Evolutionary conservation across 768 basidiomycete genomes (phyloP), one percentile per base, ranked within the genome.

Genomic region (Pilatotrama ljubarskyi): DNA sequence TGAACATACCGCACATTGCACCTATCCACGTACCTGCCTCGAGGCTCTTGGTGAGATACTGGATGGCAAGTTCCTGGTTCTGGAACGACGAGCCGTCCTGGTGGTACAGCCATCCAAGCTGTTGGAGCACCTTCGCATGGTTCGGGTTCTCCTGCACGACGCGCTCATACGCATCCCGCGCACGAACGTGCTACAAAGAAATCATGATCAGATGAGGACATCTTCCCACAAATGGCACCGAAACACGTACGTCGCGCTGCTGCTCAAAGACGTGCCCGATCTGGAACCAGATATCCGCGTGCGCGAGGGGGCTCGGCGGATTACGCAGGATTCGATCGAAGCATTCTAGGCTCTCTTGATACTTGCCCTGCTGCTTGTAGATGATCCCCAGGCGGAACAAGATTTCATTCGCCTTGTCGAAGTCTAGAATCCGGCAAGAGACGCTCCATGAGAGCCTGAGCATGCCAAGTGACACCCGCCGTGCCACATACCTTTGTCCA

Each of bases 281-380:
- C 76, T 99, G 97, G 85, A 98, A 98, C 95, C 95, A 98, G 64
- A 99, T 98, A 67, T 99, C 97, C 56, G 94, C 91, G 67, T 95
- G 91, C 15, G 95, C 96, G 32, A 99, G 86, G 1, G 97, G 97
- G 64, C 87, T 89, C 35, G 96, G 97, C 3, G 97, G 97, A 69
- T 92, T 95, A 62, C 91, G 90, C 53, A 98, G 86, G 64, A 99
- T 98, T 70, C 92, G 92, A 70, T 95, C 92, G 78, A 98, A 98
- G 76, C 97, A 98, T 54, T 84, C 83, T 2, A 99, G 81, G 11
- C 88, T 91, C 13, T 94, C 91, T 1, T 85, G 78, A 67, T 93
- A 98, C 76, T 98, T 98, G 68, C 90, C 87, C 71, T 98, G 96
- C 70, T 98, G 96, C 77, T 99, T 98, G 82, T 98, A 98, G 62